A percentile compares a stretch with the other conserved stretches of the same genome.
These are phyloP conservation scores for Stagonosporopsis tanaceti DNA, from an alignment of 2,329 filamentous ascomycete genomes.

Conservation along the genomic window DNA sequence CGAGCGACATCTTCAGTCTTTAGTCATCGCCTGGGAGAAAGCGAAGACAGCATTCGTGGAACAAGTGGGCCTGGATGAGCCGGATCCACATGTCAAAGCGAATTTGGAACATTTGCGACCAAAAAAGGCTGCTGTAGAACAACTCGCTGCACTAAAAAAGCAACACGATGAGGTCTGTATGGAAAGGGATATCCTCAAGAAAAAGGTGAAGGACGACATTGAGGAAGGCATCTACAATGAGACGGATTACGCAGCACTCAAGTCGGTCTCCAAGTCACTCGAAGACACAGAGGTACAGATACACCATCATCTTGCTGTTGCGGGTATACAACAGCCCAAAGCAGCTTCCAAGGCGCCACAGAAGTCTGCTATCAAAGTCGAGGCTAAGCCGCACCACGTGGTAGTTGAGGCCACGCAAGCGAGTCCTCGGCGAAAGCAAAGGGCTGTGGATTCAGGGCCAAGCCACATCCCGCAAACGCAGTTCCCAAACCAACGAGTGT, in stretches of 20 bases:
- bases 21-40: slow-evolving; percentile 34
- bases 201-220: slow-evolving; percentile 42
- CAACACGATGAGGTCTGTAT: slow-evolving; percentile 28
- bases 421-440: slow-evolving; percentile 30
- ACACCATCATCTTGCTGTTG: slow-evolving; percentile 35
- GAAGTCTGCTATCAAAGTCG: slow-evolving; percentile 16
- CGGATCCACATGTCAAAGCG: slow-evolving; percentile 31
- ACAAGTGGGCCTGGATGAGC: slow-evolving; percentile 30
- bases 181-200: slow-evolving; percentile 34
- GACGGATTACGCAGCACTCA: slow-evolving; percentile 37
- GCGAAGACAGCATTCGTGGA: slow-evolving; percentile 36
- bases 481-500: slow-evolving; percentile 32
- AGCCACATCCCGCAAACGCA: slow-evolving; percentile 43
- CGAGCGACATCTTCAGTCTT: slow-evolving; percentile 28
- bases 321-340: slow-evolving; percentile 33
- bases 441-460: slow-evolving; percentile 16
- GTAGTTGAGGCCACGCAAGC: slow-evolving; percentile 45
- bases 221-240: slow-evolving; percentile 38
- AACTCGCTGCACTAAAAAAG: slow-evolving; percentile 31
- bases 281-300: slow-evolving; percentile 41
- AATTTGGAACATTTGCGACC: slow-evolving; percentile 35
- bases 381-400: slow-evolving; percentile 25
- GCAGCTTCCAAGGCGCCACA: neutral
- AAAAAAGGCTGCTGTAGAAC: slow-evolving; percentile 43
- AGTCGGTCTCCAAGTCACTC: slow-evolving; percentile 34